Evolutionary conservation across 2,329 filamentous ascomycete genomes (phyloP).

Genomic region (Neodidymelliopsis sp.): DNA sequence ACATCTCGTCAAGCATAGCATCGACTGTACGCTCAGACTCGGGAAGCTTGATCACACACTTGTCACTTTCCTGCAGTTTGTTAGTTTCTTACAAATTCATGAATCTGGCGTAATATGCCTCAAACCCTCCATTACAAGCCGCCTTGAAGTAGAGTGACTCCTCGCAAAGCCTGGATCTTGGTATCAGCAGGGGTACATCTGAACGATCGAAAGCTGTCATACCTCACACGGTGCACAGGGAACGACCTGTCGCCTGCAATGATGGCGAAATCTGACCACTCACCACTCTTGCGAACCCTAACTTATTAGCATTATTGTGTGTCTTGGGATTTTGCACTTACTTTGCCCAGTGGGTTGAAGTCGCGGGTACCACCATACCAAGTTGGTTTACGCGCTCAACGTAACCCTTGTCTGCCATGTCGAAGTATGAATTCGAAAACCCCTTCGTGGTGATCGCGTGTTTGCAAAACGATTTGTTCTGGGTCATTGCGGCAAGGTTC

Average conservation of each 20-base stretch:
- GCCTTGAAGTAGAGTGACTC: slow-evolving; percentile 30
- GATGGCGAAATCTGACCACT: slow-evolving; percentile 33
- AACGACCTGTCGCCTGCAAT: slow-evolving; percentile 23
- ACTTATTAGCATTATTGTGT: background rate
- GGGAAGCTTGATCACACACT: slow-evolving; percentile 19
- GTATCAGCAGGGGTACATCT: background rate
- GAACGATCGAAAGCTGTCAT: background rate
- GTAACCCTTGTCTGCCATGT: slow-evolving; percentile 24
- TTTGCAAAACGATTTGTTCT: slow-evolving; percentile 24
- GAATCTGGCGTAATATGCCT: slow-evolving; percentile 8
- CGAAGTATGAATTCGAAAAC: slow-evolving; percentile 18
- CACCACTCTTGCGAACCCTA: slow-evolving; percentile 25
- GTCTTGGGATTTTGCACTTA: slow-evolving; percentile 1
- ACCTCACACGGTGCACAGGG: slow-evolving; percentile 30
- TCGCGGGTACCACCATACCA: slow-evolving; percentile 9
- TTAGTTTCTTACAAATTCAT: slow-evolving; percentile 13
- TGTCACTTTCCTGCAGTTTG: slow-evolving; percentile 18
- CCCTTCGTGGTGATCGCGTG: slow-evolving; percentile 8
- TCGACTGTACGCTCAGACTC: slow-evolving; percentile 22
- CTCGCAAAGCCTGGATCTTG: slow-evolving; percentile 20
- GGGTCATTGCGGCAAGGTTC: slow-evolving; percentile 7
- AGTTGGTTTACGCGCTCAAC: background rate
- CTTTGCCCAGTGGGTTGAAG: slow-evolving; percentile 21
- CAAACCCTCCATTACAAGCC: slow-evolving; percentile 25
- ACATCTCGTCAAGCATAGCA: slow-evolving; percentile 28